These are phyloP conservation scores for Exophiala dermatitidis DNA, from an alignment of 2,329 filamentous ascomycete species.

Conservation along the genomic window DNA sequence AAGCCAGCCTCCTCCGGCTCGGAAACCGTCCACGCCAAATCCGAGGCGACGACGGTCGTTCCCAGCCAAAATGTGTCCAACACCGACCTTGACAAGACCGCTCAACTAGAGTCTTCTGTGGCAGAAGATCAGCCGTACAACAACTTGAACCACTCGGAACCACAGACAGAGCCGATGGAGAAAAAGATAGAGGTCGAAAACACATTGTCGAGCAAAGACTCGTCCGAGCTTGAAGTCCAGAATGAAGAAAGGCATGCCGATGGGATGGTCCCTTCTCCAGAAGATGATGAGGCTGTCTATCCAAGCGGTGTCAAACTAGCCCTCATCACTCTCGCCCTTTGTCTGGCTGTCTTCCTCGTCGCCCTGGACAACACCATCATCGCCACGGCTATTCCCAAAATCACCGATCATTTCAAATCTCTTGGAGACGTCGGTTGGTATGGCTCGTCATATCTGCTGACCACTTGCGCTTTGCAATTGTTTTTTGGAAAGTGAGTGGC, in stretches of 20 bases:
- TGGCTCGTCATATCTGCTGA: constrained; percentile 26
- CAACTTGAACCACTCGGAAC: background rate
- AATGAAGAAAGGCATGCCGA: constrained; percentile 7
- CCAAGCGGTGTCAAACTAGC: constrained; percentile 31
- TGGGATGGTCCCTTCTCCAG: background rate
- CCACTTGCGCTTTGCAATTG: constrained; percentile 26
- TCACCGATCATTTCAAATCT: constrained; percentile 27
- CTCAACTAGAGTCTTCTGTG: constrained; percentile 1
- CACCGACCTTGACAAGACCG: constrained; percentile 17
- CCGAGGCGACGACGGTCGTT: constrained; percentile 17
- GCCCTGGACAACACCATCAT: constrained; percentile 36
- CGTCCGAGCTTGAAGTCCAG: constrained; percentile 10
- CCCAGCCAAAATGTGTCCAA: constrained; percentile 23
- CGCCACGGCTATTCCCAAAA: constrained; percentile 27
- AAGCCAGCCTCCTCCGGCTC: constrained; percentile 4
- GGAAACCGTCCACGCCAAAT: constrained; percentile 10
- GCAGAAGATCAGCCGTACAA: background rate
- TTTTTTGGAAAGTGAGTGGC: constrained; percentile 27
- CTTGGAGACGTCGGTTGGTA: constrained; percentile 28
- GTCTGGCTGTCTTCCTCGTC: constrained; percentile 36
- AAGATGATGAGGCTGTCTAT: constrained; percentile 35
- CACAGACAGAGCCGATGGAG: background rate
- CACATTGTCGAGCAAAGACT: background rate
- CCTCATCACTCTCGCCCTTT: constrained; percentile 34
- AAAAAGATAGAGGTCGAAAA: background rate